Evolutionary conservation across 2,329 filamentous ascomycete genomes (phyloP).

Genomic region (Periglandula ipomoeae): DNA sequence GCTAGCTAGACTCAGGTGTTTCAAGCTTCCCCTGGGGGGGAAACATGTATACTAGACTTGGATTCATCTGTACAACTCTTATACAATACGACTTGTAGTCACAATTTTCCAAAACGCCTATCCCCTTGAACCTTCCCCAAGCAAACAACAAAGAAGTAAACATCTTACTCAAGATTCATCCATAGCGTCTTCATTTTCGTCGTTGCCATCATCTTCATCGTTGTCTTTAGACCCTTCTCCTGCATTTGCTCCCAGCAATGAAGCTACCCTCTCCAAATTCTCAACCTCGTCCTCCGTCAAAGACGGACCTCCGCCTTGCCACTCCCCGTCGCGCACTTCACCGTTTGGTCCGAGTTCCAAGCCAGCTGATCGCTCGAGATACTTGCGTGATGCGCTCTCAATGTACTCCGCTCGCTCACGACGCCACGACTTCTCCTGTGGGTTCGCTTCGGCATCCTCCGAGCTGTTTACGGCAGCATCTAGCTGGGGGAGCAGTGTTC

Average conservation of each 20-base stretch:
- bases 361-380: constrained; percentile 62
- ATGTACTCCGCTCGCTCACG: constrained; percentile 73
- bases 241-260: constrained; percentile 28
- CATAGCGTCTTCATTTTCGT: constrained; percentile 16
- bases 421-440: constrained; percentile 42
- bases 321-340: constrained; percentile 56
- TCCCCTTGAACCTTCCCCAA: neutral
- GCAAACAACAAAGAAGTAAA: neutral
- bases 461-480: neutral
- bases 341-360: constrained; percentile 54
- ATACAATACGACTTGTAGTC: too few species aligned
- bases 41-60: too few species aligned
- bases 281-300: constrained; percentile 46
- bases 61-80: too few species aligned
- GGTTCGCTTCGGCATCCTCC: constrained; percentile 19
- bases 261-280: constrained; percentile 42
- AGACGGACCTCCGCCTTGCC: constrained; percentile 45
- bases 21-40: too few species aligned
- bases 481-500: constrained; percentile 58
- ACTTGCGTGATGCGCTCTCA: constrained; percentile 66
- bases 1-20: too few species aligned
- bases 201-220: neutral
- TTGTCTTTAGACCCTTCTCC: constrained; percentile 1
- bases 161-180: constrained; percentile 21
- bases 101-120: neutral